phyloP scores from a whole-genome alignment of 2,329 filamentous ascomycete genomes.

The Dactylonectria estremocensis region DNA sequence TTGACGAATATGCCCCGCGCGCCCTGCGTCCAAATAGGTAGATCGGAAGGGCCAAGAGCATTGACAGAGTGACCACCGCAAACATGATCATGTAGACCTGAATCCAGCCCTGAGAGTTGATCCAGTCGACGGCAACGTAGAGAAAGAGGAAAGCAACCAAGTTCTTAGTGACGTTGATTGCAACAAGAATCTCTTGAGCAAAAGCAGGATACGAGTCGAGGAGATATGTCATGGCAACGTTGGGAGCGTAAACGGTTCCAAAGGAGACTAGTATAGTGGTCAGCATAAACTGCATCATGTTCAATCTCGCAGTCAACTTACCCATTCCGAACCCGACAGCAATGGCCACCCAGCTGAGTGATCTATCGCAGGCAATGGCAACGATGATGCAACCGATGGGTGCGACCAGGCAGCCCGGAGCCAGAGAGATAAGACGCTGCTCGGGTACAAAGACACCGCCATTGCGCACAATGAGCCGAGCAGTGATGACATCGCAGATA shows the following conservation, averaged over 20 bases:
- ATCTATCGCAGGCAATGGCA: constrained; percentile 14
- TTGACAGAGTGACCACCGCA: constrained; percentile 4
- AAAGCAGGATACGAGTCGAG: constrained; percentile 12
- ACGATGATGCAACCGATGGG: constrained; percentile 11
- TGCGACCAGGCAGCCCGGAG: neutral
- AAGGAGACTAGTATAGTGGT: constrained; percentile 8
- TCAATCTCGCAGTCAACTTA: neutral
- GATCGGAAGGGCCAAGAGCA: constrained; percentile 9
- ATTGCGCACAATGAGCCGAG: constrained; percentile 12
- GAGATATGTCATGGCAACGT: constrained; percentile 19
- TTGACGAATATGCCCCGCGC: neutral
- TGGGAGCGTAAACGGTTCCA: constrained; percentile 16
- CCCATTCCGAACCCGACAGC: constrained; percentile 20
- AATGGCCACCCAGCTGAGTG: constrained; percentile 3
- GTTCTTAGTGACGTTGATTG: constrained; percentile 16
- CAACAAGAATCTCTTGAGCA: constrained; percentile 16
- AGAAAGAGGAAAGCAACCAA: constrained; percentile 15
- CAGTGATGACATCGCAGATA: constrained; percentile 15
- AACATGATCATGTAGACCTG: constrained; percentile 25
- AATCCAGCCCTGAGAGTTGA: constrained; percentile 14
- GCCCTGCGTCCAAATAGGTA: constrained; percentile 12
- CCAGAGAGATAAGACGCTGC: constrained; percentile 4
- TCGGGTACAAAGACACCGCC: constrained; percentile 9
- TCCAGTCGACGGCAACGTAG: constrained; percentile 11
- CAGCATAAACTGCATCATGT: neutral